These are phyloP conservation scores for Aspergillus piperis DNA, from an alignment of 2,329 filamentous ascomycete genomes.

Conservation along the genomic window DNA sequence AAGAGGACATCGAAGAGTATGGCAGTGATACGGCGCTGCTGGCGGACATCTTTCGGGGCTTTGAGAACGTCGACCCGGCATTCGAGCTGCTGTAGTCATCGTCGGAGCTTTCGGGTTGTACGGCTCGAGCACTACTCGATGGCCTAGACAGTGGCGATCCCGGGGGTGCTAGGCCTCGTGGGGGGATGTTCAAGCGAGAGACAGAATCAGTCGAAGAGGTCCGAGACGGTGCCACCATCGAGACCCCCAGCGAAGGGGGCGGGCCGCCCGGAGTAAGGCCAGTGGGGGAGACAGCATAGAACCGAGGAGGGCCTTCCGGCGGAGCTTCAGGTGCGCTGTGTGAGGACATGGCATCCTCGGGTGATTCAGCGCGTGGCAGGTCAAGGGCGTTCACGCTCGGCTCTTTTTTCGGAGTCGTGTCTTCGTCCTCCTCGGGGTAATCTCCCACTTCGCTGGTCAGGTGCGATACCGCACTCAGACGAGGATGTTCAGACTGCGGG, in stretches of 20 bases:
- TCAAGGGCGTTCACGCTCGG: slow-evolving; percentile 27
- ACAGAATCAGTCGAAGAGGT: slow-evolving; percentile 41
- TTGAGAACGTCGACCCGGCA: slow-evolving; percentile 63
- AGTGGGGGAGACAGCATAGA: slow-evolving; percentile 21
- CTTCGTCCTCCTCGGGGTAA: slow-evolving; percentile 33
- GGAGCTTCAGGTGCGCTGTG: slow-evolving; percentile 18
- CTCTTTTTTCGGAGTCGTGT: slow-evolving; percentile 32
- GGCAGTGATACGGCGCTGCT: slow-evolving; percentile 65
- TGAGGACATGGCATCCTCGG: slow-evolving; percentile 29
- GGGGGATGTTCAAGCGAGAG: slow-evolving; percentile 40
- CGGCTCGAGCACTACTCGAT: slow-evolving; percentile 58
- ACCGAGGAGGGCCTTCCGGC: slow-evolving; percentile 22
- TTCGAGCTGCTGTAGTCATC: slow-evolving; percentile 67
- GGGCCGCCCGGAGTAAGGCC: slow-evolving; percentile 15
- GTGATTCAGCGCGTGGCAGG: slow-evolving; percentile 35
- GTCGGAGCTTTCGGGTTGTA: slow-evolving; percentile 64
- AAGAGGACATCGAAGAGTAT: slow-evolving; percentile 64
- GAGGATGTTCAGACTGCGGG: slow-evolving; percentile 73
- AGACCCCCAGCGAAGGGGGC: slow-evolving; percentile 9
- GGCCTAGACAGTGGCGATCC: slow-evolving; percentile 46
- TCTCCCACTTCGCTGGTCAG: slow-evolving; percentile 27
- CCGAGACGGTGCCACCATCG: slow-evolving; percentile 27
- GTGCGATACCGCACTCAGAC: slow-evolving; percentile 63
- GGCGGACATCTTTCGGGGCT: slow-evolving; percentile 74
- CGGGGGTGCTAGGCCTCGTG: slow-evolving; percentile 48